phyloP scores from a whole-genome alignment of 2,329 filamentous ascomycete genomes.

The Xylariaceae sp. region DNA sequence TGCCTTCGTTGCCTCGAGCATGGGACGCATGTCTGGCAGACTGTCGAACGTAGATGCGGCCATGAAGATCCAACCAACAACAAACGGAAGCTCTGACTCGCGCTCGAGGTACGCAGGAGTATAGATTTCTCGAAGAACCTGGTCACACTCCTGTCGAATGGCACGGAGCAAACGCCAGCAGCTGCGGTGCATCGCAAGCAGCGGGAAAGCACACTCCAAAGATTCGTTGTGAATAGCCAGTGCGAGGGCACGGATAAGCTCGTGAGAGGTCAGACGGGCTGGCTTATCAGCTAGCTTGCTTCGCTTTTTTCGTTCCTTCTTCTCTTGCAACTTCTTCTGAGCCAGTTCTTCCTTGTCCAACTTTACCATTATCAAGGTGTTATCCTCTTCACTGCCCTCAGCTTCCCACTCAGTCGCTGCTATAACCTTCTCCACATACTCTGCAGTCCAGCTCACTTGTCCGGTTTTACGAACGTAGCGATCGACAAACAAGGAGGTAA shows the following conservation, averaged over 20 bases:
- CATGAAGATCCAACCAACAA: constrained; percentile 7
- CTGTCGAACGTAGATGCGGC: constrained; percentile 1
- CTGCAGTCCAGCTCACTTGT: constrained; percentile 28
- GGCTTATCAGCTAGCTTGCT: constrained; percentile 7
- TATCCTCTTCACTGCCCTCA: constrained; percentile 23
- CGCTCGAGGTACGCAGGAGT: constrained; percentile 8
- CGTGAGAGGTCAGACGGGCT: constrained; percentile 2
- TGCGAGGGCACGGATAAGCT: constrained; percentile 3
- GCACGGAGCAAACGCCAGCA: constrained; percentile 6
- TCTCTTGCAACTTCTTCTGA: constrained; percentile 11
- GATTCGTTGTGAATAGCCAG: constrained; percentile 2
- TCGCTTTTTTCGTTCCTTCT: constrained; percentile 6
- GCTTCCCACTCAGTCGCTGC: constrained; percentile 25
- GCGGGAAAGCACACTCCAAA: constrained; percentile 3
- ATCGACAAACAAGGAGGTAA: constrained; percentile 36
- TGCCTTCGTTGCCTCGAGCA: constrained; percentile 5
- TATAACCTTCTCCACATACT: constrained; percentile 35
- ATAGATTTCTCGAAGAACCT: constrained; percentile 4
- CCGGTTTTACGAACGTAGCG: constrained; percentile 27
- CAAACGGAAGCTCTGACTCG: constrained; percentile 5
- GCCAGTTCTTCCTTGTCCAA: constrained; percentile 15
- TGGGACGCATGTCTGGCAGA: constrained; percentile 4
- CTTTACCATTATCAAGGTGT: constrained; percentile 13
- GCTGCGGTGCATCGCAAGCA: constrained; percentile 5
- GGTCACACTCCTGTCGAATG: constrained; percentile 6